Evolutionary conservation across 768 basidiomycete species (phyloP).

Genomic region (Neoboletus brunneissimus): DNA sequence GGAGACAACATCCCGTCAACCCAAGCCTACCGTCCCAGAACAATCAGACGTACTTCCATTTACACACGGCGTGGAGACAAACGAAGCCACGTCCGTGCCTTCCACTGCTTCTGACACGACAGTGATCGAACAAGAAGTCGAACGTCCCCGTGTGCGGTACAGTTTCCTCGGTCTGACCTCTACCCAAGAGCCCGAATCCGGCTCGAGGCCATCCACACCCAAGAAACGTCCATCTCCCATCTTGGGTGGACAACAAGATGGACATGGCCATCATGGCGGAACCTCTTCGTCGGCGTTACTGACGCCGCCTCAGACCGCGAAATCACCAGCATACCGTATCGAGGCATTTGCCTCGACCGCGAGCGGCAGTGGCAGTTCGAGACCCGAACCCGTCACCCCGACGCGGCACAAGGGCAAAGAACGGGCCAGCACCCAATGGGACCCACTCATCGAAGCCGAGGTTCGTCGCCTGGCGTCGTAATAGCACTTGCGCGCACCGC

Average conservation of each 20-base stretch:
- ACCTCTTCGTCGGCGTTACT: constrained; percentile 3
- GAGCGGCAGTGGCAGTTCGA: neutral
- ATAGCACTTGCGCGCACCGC: neutral
- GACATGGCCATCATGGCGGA: neutral
- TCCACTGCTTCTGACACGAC: neutral
- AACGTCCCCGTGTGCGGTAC: neutral
- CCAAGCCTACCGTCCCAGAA: neutral
- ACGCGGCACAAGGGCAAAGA: constrained; percentile 28
- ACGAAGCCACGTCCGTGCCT: neutral
- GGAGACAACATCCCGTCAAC: neutral
- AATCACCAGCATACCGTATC: neutral
- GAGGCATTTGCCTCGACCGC: neutral
- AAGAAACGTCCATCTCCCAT: neutral
- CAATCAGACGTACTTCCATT: constrained; percentile 15
- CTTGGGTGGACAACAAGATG: neutral
- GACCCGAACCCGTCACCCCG: constrained; percentile 17
- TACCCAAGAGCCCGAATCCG: constrained; percentile 10
- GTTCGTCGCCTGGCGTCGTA: constrained; percentile 1
- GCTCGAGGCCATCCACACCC: constrained; percentile 14
- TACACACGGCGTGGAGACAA: constrained; percentile 5
- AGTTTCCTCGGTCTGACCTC: constrained; percentile 23
- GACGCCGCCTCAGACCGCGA: constrained; percentile 25
- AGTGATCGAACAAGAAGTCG: neutral
- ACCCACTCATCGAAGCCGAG: neutral
- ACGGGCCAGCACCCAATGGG: constrained; percentile 3